Conservation (phyloP, 257 asterid genomes). For the Solanum bulbocastanum region DNA sequence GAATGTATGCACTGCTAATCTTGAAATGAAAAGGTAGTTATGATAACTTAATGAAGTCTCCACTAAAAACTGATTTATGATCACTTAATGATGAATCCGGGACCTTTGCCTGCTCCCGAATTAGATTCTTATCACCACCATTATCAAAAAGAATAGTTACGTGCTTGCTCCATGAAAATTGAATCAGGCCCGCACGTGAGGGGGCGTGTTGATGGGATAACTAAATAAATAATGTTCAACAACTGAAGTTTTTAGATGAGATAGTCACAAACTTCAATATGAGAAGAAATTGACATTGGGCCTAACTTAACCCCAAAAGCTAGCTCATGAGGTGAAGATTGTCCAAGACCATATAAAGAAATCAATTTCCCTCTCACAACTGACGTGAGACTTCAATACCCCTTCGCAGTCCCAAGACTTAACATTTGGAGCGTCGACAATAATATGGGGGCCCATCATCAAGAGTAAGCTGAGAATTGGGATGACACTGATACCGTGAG, state of each 20-base stretch:
- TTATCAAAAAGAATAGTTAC: not conserved
- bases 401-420: not conserved
- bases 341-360: not conserved
- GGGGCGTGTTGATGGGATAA: not conserved
- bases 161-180: not conserved
- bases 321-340: not conserved
- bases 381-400: not conserved
- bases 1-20: not conserved
- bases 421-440: not conserved
- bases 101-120: not conserved
- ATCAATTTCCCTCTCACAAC: not conserved
- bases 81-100: not conserved
- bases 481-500: not conserved
- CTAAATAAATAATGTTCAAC: not conserved
- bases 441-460: not conserved
- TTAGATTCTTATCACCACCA: not conserved
- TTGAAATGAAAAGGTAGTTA: not conserved
- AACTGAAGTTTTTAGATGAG: not conserved
- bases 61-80: not conserved
- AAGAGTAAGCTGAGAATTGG: not conserved
- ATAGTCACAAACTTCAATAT: not conserved
- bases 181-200: not conserved
- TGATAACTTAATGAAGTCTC: not conserved
- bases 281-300: not conserved
- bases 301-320: not conserved